These are phyloP conservation scores for Flammula alnicola DNA, from an alignment of 1,284 basidiomycete species.

Conservation along the genomic window DNA sequence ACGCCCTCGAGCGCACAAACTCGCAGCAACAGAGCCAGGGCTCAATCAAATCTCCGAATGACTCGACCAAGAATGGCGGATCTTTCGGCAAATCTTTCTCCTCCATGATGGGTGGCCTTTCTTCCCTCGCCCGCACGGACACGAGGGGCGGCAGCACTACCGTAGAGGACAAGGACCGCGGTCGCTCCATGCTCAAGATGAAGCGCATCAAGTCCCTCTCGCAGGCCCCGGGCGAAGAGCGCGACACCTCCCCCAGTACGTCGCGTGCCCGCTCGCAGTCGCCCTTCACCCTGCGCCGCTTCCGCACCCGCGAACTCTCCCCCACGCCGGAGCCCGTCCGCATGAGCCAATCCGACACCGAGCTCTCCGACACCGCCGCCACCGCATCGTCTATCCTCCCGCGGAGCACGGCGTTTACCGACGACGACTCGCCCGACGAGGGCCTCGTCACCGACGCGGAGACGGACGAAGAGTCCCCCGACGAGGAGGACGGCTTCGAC, in stretches of 20 bases:
- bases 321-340: slow-evolving; percentile 76
- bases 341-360: slow-evolving; percentile 69
- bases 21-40: slow-evolving; percentile 37
- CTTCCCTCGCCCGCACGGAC: slow-evolving; percentile 61
- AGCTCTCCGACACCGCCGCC: slow-evolving; percentile 52
- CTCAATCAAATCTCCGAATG: slow-evolving; percentile 32
- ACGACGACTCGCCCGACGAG: slow-evolving; percentile 60
- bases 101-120: slow-evolving; percentile 72
- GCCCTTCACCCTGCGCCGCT: slow-evolving; percentile 68
- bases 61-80: slow-evolving; percentile 35
- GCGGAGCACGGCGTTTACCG: slow-evolving; percentile 58
- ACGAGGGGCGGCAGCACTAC: slow-evolving; percentile 43
- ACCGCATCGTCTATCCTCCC: slow-evolving; percentile 47
- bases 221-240: slow-evolving; percentile 34
- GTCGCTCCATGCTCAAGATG: slow-evolving; percentile 51
- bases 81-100: slow-evolving; percentile 67
- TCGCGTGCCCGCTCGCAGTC: slow-evolving; percentile 71
- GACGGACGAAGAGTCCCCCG: slow-evolving; percentile 44
- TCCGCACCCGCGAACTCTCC: slow-evolving; percentile 66
- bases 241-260: slow-evolving; percentile 39
- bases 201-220: slow-evolving; percentile 60
- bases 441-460: slow-evolving; percentile 51
- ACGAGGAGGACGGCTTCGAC: slow-evolving; percentile 70
- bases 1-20: slow-evolving; percentile 55
- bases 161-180: slow-evolving; percentile 57